Evolutionary conservation across 169 alveolate species (phyloP), one percentile per base, ranked within the genome.

Genomic region (Eimeria zaria): DNA sequence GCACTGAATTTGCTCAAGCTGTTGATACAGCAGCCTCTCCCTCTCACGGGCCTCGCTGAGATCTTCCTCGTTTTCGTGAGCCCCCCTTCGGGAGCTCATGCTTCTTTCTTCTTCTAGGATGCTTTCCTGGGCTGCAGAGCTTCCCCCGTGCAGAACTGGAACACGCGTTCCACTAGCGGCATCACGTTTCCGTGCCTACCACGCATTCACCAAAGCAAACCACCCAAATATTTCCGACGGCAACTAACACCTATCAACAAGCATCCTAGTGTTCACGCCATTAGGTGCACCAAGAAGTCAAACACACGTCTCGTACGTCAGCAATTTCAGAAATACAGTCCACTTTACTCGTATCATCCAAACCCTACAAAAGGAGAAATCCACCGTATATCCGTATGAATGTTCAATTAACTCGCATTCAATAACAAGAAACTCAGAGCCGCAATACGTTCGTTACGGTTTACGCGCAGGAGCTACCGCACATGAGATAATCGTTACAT

Each of bases 1-100:
- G 62, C 81, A 85, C 60, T 85, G 78, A 20, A 85, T 16, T 11
- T 62, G 39, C 69, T 85, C 83, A 24, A 85, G 93, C 93, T 62
- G 93, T 44, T 85, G 83, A 41, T 85, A 71, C 5, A 85, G 80
- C n/a, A n/a, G 44, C 33, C 27, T 22, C 81, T 85, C 81, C 48
- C 69, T 27, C 60, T 85, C 83, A 1, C 69, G 93, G 80, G 80
- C 62, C 93, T 39, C 80, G 2, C 67, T 33, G 81, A 60, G 93
- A 53, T 60, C 73, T 11, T 44, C 78, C 36, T 71, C 58, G 24
- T 16, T 71, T 62, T 62, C 93, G 67, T 41, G n/a, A 8, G 80
- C 44, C 24, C 11, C 93, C 55, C 46, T 18, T 33, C 62, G 67
- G 33, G 67, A 2, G 44, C 51, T 6, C 5, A 41, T 39, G 44